Conservation (phyloP, 257 asterid genomes). For the Handroanthus guayacan region DNA sequence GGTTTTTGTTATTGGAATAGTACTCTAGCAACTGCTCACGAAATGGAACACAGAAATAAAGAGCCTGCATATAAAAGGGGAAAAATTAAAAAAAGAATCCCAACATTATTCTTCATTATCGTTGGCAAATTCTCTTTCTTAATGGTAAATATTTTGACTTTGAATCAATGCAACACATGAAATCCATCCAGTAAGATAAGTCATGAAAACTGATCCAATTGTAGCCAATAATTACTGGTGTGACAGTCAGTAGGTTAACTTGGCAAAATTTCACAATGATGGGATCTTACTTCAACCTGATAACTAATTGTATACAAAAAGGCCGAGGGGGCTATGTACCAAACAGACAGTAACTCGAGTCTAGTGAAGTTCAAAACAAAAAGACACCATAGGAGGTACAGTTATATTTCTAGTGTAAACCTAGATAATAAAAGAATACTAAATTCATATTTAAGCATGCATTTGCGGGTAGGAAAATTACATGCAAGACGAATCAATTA, state of each 20-base stretch:
- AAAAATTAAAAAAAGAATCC: neutral
- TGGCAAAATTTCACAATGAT: neutral
- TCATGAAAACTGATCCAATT: neutral
- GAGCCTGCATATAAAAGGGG: slow-evolving; percentile 66
- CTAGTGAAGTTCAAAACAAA: slow-evolving; percentile 2
- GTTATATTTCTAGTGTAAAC: neutral
- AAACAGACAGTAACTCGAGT: neutral
- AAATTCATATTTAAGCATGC: neutral
- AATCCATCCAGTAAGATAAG: slow-evolving; percentile 13
- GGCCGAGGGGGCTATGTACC: neutral
- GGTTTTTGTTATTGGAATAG: slow-evolving; percentile 72
- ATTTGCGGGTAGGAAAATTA: neutral
- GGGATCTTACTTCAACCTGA: slow-evolving; percentile 23
- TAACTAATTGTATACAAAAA: slow-evolving; percentile 7
- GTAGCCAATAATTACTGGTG: neutral
- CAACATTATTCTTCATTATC: neutral
- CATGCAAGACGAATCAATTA: neutral
- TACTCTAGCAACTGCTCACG: slow-evolving; percentile 91
- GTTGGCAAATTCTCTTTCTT: neutral
- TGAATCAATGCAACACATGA: neutral
- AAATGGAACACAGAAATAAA: slow-evolving; percentile 91
- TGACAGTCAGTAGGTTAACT: neutral
- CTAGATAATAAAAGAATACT: neutral
- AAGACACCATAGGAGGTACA: neutral
- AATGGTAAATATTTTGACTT: neutral